A percentile compares a stretch with the other conserved stretches of the same genome.
Conservation (phyloP, 1,139 yeast species). For the Taiozyma sp. region DNA sequence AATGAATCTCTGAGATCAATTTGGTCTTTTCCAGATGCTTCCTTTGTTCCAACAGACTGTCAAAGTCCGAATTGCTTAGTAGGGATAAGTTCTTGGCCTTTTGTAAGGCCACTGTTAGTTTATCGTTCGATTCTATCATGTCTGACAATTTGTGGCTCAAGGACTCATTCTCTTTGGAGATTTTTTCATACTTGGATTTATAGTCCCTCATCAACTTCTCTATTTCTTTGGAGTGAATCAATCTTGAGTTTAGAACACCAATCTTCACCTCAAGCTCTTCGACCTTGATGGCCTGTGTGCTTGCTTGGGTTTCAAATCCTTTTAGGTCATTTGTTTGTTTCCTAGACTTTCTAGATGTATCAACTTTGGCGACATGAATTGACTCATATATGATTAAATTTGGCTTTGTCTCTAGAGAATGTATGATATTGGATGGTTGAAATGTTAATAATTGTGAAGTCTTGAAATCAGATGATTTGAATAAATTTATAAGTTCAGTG, state of each 20-base stretch:
- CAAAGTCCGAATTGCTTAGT: constrained; percentile 17
- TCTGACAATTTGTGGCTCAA: constrained; percentile 3
- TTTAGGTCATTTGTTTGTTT: not conserved
- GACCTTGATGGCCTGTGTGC: constrained; percentile 4
- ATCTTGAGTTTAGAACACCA: constrained; percentile 36
- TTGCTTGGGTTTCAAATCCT: not conserved
- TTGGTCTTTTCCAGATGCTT: constrained; percentile 10
- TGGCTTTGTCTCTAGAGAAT: not conserved
- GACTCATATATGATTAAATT: not conserved
- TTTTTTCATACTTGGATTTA: constrained; percentile 7
- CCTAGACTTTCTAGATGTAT: not conserved
- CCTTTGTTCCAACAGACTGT: constrained; percentile 15
- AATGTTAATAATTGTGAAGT: not conserved
- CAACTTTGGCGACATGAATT: not conserved
- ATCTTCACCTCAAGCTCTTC: constrained; percentile 35
- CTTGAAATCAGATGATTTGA: not conserved
- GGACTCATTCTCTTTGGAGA: constrained; percentile 4
- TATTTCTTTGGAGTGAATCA: constrained; percentile 21
- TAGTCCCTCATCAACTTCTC: constrained; percentile 13
- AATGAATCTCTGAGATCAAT: constrained; percentile 18
- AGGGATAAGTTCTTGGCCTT: constrained; percentile 13
- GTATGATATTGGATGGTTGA: not conserved
- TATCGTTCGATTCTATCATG: constrained; percentile 3
- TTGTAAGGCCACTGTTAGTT: constrained; percentile 7
- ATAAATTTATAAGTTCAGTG: not conserved